Percentiles rank a stretch among this genome's conserved stretches.
These are phyloP conservation scores for Stenogyne calaminthoides DNA, from an alignment of 305 asterid genomes.

Conservation along the genomic window DNA sequence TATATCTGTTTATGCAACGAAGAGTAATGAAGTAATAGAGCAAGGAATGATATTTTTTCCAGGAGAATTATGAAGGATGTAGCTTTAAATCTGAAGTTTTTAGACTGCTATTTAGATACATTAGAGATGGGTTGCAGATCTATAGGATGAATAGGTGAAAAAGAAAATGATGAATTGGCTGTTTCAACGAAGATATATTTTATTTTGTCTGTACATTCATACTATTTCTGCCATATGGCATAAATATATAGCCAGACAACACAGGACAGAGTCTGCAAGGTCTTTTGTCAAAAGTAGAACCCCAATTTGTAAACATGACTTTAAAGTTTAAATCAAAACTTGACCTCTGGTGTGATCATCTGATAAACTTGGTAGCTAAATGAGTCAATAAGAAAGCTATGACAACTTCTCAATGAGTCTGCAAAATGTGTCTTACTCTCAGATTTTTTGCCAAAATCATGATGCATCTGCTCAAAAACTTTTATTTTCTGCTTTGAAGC, in stretches of 20 bases:
- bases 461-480: conserved; percentile 28
- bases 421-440: not conserved
- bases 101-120: not conserved
- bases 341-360: not conserved
- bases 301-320: not conserved
- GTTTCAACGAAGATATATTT: not conserved
- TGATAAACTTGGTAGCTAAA: too few relatives aligned
- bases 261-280: not conserved
- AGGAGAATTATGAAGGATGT: too few relatives aligned
- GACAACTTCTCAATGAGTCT: not conserved
- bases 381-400: not conserved
- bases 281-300: not conserved
- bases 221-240: not conserved
- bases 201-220: not conserved
- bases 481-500: conserved; percentile 57
- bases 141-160: not conserved
- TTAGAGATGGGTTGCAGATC: not conserved
- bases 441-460: not conserved
- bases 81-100: too few relatives aligned
- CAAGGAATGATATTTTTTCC: too few relatives aligned
- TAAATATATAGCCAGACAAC: not conserved
- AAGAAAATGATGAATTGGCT: not conserved
- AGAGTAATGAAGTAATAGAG: not conserved
- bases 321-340: not conserved
- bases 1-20: not conserved